A percentile compares a stretch with the other conserved stretches of the same genome.
phyloP scores from a whole-genome alignment of 2,329 filamentous ascomycete genomes.

The Neophaeococcomyces aloes region DNA sequence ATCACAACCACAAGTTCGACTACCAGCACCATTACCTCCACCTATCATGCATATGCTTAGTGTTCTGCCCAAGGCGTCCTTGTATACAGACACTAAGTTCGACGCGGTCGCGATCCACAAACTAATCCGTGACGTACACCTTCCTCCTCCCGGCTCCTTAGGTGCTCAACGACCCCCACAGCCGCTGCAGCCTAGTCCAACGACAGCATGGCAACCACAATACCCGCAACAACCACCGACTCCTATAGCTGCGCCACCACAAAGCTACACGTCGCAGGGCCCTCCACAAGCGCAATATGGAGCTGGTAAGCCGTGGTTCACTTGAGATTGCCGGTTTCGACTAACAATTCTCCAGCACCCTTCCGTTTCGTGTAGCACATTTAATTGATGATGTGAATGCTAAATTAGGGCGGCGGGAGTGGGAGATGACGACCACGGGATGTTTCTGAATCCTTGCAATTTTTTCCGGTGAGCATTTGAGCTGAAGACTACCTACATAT shows the following conservation, averaged over 20 bases:
- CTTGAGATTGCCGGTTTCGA: neutral
- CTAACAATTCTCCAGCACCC: slow-evolving; percentile 5
- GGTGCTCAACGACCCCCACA: slow-evolving; percentile 16
- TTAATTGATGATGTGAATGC: neutral
- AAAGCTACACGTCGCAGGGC: slow-evolving; percentile 14
- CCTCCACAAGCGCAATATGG: slow-evolving; percentile 18
- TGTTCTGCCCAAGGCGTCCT: slow-evolving; percentile 61
- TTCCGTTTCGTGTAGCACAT: slow-evolving; percentile 7
- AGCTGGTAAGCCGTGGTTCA: slow-evolving; percentile 12
- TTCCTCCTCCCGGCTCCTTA: slow-evolving; percentile 45
- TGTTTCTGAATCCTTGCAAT: too few species aligned
- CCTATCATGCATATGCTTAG: slow-evolving; percentile 53
- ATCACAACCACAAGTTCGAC: slow-evolving; percentile 47
- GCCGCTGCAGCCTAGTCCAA: slow-evolving; percentile 6
- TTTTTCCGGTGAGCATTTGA: too few species aligned
- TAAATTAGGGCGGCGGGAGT: too few species aligned
- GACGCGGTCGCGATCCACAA: slow-evolving; percentile 61
- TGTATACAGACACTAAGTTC: slow-evolving; percentile 62
- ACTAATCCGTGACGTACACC: slow-evolving; percentile 46
- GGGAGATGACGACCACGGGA: too few species aligned
- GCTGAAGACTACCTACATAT: too few species aligned
- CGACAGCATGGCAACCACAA: slow-evolving; percentile 22
- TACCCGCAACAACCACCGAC: slow-evolving; percentile 25
- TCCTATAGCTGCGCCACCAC: slow-evolving; percentile 14
- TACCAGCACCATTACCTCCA: slow-evolving; percentile 58